phyloP scores from a whole-genome alignment of 768 basidiomycete genomes.

The Hypsizygus marmoreus region DNA sequence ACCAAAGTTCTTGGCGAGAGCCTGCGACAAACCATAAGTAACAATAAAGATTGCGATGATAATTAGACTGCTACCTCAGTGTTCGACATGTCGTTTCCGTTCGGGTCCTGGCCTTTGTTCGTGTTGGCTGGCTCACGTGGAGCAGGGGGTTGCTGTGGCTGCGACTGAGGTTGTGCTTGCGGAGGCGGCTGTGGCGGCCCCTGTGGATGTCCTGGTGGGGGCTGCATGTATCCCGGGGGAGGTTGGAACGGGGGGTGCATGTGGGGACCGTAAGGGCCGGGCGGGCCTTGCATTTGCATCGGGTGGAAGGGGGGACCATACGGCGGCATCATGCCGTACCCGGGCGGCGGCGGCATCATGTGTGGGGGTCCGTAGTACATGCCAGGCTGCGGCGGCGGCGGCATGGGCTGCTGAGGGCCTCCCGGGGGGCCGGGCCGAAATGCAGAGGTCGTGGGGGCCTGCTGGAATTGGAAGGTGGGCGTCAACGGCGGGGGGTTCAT shows the following conservation, averaged over 20 bases:
- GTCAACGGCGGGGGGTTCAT: constrained; percentile 27
- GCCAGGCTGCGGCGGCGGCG: constrained; percentile 38
- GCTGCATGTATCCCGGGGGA: constrained; percentile 29
- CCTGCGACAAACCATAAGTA: constrained; percentile 29
- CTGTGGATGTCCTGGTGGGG: constrained; percentile 34
- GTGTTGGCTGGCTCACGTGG: constrained; percentile 28
- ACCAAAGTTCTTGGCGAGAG: constrained; percentile 79
- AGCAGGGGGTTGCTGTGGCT: constrained; percentile 39
- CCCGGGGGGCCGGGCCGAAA: constrained; percentile 31
- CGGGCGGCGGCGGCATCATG: too few relatives aligned
- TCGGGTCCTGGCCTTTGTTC: constrained; percentile 78
- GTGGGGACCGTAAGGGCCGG: constrained; percentile 53
- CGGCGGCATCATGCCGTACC: constrained; percentile 40
- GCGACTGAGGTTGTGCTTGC: constrained; percentile 33
- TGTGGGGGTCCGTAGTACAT: constrained; percentile 43
- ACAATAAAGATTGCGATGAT: not conserved
- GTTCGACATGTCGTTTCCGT: constrained; percentile 77
- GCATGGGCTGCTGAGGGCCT: constrained; percentile 37
- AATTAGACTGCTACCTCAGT: constrained; percentile 45
- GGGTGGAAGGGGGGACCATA: constrained; percentile 40
- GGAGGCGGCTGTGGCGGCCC: constrained; percentile 28
- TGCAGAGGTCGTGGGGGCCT: constrained; percentile 22
- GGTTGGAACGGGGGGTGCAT: constrained; percentile 61
- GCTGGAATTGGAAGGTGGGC: constrained; percentile 35
- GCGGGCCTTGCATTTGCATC: constrained; percentile 39